These are phyloP conservation scores for Ustilago tritici DNA, from an alignment of 1,284 basidiomycete genomes.

Conservation along the genomic window DNA sequence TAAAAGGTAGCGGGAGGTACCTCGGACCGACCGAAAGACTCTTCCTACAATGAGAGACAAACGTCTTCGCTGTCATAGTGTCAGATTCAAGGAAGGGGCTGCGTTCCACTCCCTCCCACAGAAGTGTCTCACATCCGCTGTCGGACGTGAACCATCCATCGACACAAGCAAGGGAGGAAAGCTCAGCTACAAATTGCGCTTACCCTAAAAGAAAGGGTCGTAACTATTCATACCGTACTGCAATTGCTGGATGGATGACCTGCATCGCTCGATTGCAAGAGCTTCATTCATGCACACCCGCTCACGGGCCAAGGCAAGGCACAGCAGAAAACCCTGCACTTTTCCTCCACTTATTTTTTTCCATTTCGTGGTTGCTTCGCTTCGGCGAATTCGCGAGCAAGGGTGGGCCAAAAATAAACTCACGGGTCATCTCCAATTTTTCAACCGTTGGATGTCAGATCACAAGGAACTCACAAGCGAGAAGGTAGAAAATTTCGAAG, in stretches of 20 bases:
- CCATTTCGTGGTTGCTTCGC: background rate
- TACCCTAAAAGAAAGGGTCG: background rate
- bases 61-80: no score
- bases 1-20: no score
- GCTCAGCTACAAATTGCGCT: background rate
- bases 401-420: background rate
- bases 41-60: no score
- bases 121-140: background rate
- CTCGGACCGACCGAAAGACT: no score
- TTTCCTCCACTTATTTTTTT: background rate
- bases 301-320: conserved; percentile 3
- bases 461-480: background rate
- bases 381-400: background rate
- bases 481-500: background rate
- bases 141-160: conserved; percentile 2
- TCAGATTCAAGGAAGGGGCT: no score
- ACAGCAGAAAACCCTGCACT: background rate
- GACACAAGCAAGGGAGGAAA: background rate
- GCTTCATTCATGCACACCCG: conserved; percentile 1
- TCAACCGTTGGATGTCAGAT: conserved; percentile 2
- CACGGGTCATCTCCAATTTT: background rate
- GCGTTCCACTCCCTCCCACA: background rate
- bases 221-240: background rate
- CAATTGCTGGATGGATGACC: background rate
- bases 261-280: conserved; percentile 12